Evolutionary conservation across 306 rosid genomes (phyloP), one percentile per base, ranked within the genome.

Genomic region (Begonia peltatifolia): DNA sequence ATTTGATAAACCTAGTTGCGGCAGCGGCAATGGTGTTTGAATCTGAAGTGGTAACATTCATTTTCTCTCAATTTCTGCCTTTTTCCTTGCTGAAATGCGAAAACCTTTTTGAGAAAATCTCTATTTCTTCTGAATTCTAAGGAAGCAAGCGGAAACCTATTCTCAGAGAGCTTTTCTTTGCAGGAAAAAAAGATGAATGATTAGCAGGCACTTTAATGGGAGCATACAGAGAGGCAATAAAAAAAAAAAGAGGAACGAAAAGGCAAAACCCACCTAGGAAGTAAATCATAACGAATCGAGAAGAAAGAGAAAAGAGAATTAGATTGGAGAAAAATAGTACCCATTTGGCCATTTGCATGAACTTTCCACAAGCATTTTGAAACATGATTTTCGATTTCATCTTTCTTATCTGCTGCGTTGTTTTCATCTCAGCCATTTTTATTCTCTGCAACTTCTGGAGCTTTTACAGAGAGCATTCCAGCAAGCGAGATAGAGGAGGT

Each of bases 1-100:
- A 74, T 59, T 74, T 74, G 8, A 74, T 63, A 49, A 69, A 74
- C 70, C 58, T 74, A 2, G 75, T 53, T 15, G 75, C 41, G 13
- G 71, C 25, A 46, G 50, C 11, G 4, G 59, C 9, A 10, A 53
- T 23, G 10, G 63, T 44, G 18, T 48, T 53, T 46, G 63, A 22
- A 15, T 55, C 61, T 7, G 55, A 9, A 18, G 56, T 53, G 63
- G 63, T 43, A 22, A 13, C 46, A 53, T 16, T 18, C 63, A 59
- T 59, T 6, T 2, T 15, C 5, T 20, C 9, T 2, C 16, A 20
- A 23, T 23, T n/a, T 57, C 30, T 14, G 25, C 6, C 22, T 22
- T 9, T 43, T 9, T 41, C 8, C 51, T 22, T 17, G 15, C 42
- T 4, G 12, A 35, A 15, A 54, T 57, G 35, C 6, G 12, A 13